phyloP scores from a whole-genome alignment of 225 moss, liverwort and hornwort species.

The Marchantia polymorpha region DNA sequence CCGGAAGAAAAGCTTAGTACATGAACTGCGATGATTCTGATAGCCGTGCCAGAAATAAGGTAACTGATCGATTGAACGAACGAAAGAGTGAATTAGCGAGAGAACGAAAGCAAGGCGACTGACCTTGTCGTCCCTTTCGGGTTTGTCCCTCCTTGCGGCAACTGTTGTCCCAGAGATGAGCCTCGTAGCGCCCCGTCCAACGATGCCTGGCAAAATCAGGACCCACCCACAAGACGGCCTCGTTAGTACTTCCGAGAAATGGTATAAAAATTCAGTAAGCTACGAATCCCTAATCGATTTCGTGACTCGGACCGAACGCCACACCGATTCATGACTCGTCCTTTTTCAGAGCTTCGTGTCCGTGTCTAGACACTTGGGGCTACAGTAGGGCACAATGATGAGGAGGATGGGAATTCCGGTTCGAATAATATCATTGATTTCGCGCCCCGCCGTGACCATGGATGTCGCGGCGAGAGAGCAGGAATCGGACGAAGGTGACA shows the following conservation, averaged over 20 bases:
- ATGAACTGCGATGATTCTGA: not conserved
- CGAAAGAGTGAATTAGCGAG: not conserved
- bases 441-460: too few species aligned
- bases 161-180: slow-evolving; percentile 96
- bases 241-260: not conserved
- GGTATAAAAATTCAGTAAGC: not conserved
- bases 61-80: not conserved
- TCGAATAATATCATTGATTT: too few species aligned
- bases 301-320: too few species aligned
- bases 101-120: not conserved
- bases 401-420: too few species aligned
- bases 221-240: not conserved
- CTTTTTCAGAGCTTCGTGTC: too few species aligned
- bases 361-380: too few species aligned
- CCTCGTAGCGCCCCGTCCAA: slow-evolving; percentile 97
- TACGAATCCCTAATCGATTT: not conserved
- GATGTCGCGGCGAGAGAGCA: too few species aligned
- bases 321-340: too few species aligned
- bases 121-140: slow-evolving; percentile 95
- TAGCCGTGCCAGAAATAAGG: not conserved
- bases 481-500: too few species aligned
- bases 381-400: too few species aligned
- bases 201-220: slow-evolving; percentile 57
- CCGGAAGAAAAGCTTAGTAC: not conserved
- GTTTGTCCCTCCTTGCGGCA: slow-evolving; percentile 98